Evolutionary conservation across 306 rosid species (phyloP).

Genomic region (Prunus mongolica): DNA sequence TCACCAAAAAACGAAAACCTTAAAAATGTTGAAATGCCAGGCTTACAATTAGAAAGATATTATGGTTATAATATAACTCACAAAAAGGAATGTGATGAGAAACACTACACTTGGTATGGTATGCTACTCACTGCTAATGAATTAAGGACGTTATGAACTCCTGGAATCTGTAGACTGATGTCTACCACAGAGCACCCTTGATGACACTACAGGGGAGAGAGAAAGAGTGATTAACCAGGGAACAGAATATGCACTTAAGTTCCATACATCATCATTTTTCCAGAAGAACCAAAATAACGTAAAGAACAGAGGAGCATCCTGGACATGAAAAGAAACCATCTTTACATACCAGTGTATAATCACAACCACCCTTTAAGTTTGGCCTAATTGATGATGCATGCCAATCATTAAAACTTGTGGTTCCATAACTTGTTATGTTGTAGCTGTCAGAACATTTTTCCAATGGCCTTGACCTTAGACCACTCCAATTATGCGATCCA

Average conservation of each 20-base stretch:
- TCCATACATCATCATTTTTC: neutral
- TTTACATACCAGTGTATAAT: constrained; percentile 23
- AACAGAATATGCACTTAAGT: neutral
- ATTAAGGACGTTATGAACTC: constrained; percentile 34
- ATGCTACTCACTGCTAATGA: constrained; percentile 28
- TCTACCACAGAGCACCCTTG: constrained; percentile 21
- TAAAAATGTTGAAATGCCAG: neutral
- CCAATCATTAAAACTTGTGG: constrained; percentile 31
- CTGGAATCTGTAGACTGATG: constrained; percentile 27
- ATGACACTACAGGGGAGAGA: constrained; percentile 21
- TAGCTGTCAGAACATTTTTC: constrained; percentile 16
- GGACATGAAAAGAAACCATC: neutral
- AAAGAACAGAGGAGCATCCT: neutral
- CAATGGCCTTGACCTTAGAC: constrained; percentile 2
- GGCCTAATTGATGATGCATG: constrained; percentile 28
- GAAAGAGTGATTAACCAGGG: neutral
- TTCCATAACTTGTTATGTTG: constrained; percentile 22
- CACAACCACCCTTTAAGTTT: constrained; percentile 25
- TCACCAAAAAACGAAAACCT: neutral
- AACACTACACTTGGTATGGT: neutral
- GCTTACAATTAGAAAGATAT: neutral
- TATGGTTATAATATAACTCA: neutral
- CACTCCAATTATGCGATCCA: constrained; percentile 9
- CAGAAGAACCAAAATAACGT: neutral
- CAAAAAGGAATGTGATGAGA: neutral